Conservation (phyloP, 202 grass and related monocot species). For the Tripidium arundinaceum region DNA sequence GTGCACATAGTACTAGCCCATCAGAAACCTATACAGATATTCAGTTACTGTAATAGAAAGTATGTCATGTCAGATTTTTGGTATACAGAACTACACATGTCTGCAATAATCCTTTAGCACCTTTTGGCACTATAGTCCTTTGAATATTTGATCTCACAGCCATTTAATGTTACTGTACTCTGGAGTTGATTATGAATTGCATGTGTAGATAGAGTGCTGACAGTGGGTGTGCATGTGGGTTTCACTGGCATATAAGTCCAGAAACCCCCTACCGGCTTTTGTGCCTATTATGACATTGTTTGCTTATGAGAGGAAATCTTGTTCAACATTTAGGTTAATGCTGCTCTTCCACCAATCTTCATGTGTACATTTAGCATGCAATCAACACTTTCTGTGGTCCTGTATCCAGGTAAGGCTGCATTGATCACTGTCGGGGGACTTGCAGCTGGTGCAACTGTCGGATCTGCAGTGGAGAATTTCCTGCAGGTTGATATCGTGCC, state of each 20-base stretch:
- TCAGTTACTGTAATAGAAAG: neutral
- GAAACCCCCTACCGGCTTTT: conserved; percentile 33
- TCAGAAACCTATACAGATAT: neutral
- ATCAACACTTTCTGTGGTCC: conserved; percentile 30
- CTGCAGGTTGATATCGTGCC: conserved; percentile 93
- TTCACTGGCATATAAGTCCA: conserved; percentile 7
- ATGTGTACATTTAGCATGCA: neutral
- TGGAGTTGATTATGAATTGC: neutral
- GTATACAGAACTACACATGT: neutral
- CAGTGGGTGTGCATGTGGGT: conserved; percentile 2
- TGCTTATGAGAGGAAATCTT: conserved; percentile 21
- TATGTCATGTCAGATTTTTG: neutral
- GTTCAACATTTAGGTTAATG: neutral
- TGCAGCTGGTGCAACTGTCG: conserved; percentile 61
- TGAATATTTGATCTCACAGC: neutral
- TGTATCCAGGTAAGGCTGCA: conserved; percentile 81
- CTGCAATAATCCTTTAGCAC: neutral
- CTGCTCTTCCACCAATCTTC: conserved; percentile 32
- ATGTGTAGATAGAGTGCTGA: neutral
- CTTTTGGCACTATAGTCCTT: neutral
- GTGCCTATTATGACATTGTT: conserved; percentile 26
- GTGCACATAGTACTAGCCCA: neutral
- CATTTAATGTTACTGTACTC: neutral
- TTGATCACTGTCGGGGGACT: conserved; percentile 76
- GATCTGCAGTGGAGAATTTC: conserved; percentile 78